Evolutionary conservation across 148 eudicot genomes (phyloP).

Genomic region (Amaranthus hypochondriacus): DNA sequence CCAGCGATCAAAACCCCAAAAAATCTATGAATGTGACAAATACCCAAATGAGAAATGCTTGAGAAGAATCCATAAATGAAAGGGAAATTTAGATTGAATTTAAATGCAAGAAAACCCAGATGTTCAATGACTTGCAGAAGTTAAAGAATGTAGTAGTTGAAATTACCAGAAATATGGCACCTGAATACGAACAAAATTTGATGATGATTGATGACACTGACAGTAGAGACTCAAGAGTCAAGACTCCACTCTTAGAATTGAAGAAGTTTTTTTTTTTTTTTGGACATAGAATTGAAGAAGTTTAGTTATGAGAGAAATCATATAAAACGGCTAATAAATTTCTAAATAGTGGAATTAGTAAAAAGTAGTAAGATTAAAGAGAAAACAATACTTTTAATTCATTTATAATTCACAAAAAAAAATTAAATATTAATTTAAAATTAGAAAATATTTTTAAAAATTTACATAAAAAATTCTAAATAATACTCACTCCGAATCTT

Average conservation of each 20-base stretch:
- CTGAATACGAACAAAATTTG: slow-evolving; percentile 2
- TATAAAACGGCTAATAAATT: not conserved
- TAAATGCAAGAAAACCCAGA: slow-evolving; percentile 14
- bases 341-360: not conserved
- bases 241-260: slow-evolving; percentile 9
- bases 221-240: not conserved
- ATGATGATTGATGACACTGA: slow-evolving; percentile 19
- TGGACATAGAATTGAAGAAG: slow-evolving; percentile 15
- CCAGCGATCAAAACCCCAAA: not conserved
- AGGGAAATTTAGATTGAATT: not conserved
- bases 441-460: no score
- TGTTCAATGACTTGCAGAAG: not conserved
- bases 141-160: slow-evolving; percentile 15
- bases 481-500: no score
- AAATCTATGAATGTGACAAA: slow-evolving; percentile 20
- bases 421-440: no score
- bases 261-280: not conserved
- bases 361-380: not conserved
- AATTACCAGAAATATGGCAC: slow-evolving; percentile 7
- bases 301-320: not conserved
- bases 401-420: not conserved
- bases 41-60: slow-evolving; percentile 2
- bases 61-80: not conserved
- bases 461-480: no score
- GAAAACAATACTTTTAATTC: slow-evolving; percentile 6